A percentile compares a stretch with the other conserved stretches of the same genome.
These are phyloP conservation scores for Cadophora sp. DNA, from an alignment of 2,329 filamentous ascomycete species.

Conservation along the genomic window DNA sequence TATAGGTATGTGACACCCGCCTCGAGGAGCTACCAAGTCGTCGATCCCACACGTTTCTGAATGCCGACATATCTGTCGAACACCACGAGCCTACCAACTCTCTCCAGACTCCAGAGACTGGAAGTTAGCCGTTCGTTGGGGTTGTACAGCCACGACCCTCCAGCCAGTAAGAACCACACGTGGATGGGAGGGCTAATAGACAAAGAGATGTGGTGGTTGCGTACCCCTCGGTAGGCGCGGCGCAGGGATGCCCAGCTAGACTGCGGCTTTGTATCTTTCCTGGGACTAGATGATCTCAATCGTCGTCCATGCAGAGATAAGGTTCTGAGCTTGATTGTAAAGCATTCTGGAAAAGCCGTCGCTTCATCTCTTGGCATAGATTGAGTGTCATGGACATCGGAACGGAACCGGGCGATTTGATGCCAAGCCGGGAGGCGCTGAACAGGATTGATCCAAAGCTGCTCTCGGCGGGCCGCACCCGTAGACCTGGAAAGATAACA, in stretches of 20 bases:
- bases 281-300: not conserved
- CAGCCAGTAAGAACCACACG: not conserved
- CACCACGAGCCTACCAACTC: not conserved
- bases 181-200: not conserved
- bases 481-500: too few species aligned
- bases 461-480: too few species aligned
- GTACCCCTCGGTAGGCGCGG: not conserved
- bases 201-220: not conserved
- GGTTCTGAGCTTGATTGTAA: not conserved
- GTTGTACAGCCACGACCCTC: not conserved
- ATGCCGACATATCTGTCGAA: not conserved
- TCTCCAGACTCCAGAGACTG: too few species aligned
- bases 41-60: constrained; percentile 1
- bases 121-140: too few species aligned
- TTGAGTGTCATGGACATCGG: not conserved
- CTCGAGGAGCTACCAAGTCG: not conserved
- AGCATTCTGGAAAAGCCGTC: not conserved
- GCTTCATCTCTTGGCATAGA: too few species aligned
- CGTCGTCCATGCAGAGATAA: not conserved
- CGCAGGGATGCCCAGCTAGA: not conserved
- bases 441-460: too few species aligned
- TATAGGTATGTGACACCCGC: not conserved
- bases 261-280: not conserved
- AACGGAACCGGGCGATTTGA: not conserved
- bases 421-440: not conserved